phyloP scores from a whole-genome alignment of 2,329 filamentous ascomycete genomes.

The Botrytis porri region DNA sequence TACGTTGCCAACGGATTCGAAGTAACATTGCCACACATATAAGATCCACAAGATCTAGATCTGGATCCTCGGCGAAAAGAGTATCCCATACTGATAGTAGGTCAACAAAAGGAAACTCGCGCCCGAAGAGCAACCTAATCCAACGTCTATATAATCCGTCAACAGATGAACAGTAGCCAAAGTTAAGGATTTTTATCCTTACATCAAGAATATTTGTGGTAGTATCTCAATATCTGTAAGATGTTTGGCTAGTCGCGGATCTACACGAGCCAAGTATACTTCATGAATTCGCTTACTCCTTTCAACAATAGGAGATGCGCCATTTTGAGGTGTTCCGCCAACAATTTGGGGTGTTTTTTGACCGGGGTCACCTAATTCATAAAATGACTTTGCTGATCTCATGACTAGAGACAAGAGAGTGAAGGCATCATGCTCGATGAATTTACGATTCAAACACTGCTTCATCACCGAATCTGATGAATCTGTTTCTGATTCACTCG shows the following conservation, averaged over 20 bases:
- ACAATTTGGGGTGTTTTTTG: conserved; percentile 40
- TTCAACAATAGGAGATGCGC: conserved; percentile 71
- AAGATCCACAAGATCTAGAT: conserved; percentile 76
- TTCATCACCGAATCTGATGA: conserved; percentile 44
- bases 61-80: conserved; percentile 81
- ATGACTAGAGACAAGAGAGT: conserved; percentile 82
- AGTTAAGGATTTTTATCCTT: conserved; percentile 35
- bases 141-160: conserved; percentile 55
- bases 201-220: conserved; percentile 97
- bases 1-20: conserved; percentile 84
- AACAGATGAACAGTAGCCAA: conserved; percentile 3
- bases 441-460: conserved; percentile 67
- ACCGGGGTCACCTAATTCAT: conserved; percentile 56
- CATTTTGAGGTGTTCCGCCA: conserved; percentile 33
- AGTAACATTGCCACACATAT: conserved; percentile 95
- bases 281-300: conserved; percentile 87
- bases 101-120: conserved; percentile 88
- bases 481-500: conserved; percentile 36
- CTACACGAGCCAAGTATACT: conserved; percentile 70
- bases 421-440: conserved; percentile 88
- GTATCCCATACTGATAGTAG: conserved; percentile 85
- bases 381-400: conserved; percentile 82
- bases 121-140: conserved; percentile 88
- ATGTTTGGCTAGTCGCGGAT: conserved; percentile 79
- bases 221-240: conserved; percentile 80